Base-by-base conservation (phyloP, 2,329 filamentous ascomycete genomes). In the Trichoderma hamatum region DNA sequence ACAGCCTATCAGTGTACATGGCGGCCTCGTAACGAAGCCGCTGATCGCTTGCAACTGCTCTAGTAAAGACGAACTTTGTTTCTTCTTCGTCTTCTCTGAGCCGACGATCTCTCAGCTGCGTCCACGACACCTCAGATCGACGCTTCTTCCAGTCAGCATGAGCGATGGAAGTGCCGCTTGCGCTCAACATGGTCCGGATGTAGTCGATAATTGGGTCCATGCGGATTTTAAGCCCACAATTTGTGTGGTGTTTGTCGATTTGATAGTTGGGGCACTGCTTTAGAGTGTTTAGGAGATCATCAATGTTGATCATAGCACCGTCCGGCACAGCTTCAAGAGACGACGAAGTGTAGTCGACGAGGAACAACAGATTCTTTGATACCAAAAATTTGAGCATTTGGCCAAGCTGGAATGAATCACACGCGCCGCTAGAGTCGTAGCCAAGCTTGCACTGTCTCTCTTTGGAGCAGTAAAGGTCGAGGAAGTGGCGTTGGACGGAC, bases 401-500 rank as follows among this genome's bases (percentile, higher is more conserved):
- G 26, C 91, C 92, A 1, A 94, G 85, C 78, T 94, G 92, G 75
- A 91, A 94, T 2, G 88, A 89, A 79, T 94, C 92, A 77, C 92
- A 94, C 52, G 90, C 88, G 2, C 85, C 79, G 71, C 88, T 91
- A 2, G 88, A 89, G 74, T 92, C 90, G 78, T 94, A 94, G 64
- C 91, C 91, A 0, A 93, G 84, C 73, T 88, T 88, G 78, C 92
- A 94, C 76, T 93, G 91, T 9, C 82, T 79, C 36, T 80, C 84
- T n/a, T 89, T 87, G 11, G 90, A 91, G 1, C 87, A 87, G 77
- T 93, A 94, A 0, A 91, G 80, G 7, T 78, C 76, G 3, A 94
- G 80, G 69, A 93, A 93, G 76, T 93, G 88, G 0, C 83, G 82
- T 70, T 90, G 90, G 1, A 93, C 82, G 0, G 90, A 92, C 66